phyloP scores from a whole-genome alignment of 768 basidiomycete species.

The Tricholoma bakamatsutake region DNA sequence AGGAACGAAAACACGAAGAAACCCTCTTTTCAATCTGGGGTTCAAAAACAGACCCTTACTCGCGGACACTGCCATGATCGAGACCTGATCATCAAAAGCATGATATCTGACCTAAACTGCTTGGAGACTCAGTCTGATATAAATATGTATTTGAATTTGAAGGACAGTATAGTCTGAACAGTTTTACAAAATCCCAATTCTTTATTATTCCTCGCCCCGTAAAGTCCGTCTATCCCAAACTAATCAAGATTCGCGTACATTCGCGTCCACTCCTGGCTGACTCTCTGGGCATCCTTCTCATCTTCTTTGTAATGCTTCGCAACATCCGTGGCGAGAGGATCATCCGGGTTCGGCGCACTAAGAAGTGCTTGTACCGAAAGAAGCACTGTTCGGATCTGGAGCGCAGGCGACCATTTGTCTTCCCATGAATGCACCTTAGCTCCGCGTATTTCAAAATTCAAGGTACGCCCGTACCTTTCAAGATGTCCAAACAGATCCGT shows the following conservation, averaged over 20 bases:
- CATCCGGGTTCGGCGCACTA: constrained; percentile 94
- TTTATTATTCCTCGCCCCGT: not conserved
- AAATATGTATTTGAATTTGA: not conserved
- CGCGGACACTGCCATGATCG: constrained; percentile 3
- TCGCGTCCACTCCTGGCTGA: constrained; percentile 94
- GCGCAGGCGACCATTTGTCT: constrained; percentile 99
- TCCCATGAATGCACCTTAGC: constrained; percentile 1
- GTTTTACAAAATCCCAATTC: not conserved
- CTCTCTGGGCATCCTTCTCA: constrained; percentile 86
- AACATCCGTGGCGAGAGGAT: constrained; percentile 89
- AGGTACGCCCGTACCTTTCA: constrained; percentile 64
- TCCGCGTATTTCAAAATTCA: not conserved
- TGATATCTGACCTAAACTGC: constrained; percentile 12
- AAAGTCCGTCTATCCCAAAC: not conserved
- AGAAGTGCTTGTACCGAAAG: constrained; percentile 96
- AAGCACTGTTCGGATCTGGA: constrained; percentile 97
- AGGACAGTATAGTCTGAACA: not conserved
- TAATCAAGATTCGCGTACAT: constrained; percentile 54
- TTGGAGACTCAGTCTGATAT: not conserved
- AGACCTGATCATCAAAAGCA: constrained; percentile 14
- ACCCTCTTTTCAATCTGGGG: constrained; percentile 22
- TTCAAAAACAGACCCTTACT: constrained; percentile 14
- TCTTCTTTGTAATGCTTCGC: constrained; percentile 99
- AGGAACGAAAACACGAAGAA: constrained; percentile 13
- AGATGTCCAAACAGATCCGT: constrained; percentile 95